phyloP scores from a whole-genome alignment of 2,329 filamentous ascomycete species.

The Botrytis deweyae region DNA sequence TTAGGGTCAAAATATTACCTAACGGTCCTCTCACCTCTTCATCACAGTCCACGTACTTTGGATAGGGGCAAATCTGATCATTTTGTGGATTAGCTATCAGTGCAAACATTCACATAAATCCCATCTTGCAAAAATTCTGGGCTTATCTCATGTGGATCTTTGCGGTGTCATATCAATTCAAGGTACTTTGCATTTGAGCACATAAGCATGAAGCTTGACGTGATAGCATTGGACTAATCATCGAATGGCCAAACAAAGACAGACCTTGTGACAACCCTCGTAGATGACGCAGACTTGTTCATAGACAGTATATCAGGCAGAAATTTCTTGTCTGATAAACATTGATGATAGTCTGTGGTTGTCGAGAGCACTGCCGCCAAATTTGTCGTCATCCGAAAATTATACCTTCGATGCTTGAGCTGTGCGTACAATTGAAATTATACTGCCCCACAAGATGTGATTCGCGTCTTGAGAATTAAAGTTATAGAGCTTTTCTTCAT shows the following conservation, averaged over 20 bases:
- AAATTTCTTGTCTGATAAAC: background rate
- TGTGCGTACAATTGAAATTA: background rate
- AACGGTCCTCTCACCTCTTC: background rate
- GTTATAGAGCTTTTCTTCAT: fast-evolving
- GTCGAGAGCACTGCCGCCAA: background rate
- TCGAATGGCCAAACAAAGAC: background rate
- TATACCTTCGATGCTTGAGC: background rate
- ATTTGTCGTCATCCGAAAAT: background rate
- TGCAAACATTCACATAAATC: background rate
- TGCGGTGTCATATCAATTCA: background rate
- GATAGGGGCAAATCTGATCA: background rate
- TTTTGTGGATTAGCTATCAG: background rate
- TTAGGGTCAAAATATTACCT: background rate
- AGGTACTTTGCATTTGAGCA: background rate
- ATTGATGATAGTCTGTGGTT: background rate
- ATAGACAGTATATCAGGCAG: background rate
- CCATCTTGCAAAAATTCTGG: background rate
- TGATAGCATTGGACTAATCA: background rate
- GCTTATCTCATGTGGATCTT: background rate
- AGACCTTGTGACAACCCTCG: background rate
- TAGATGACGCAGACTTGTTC: background rate
- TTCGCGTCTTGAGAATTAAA: background rate
- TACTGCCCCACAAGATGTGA: background rate
- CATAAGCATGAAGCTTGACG: background rate
- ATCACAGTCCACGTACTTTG: background rate